Conservation (phyloP, 1,284 basidiomycete genomes). For the Rhodotorula sp. region DNA sequence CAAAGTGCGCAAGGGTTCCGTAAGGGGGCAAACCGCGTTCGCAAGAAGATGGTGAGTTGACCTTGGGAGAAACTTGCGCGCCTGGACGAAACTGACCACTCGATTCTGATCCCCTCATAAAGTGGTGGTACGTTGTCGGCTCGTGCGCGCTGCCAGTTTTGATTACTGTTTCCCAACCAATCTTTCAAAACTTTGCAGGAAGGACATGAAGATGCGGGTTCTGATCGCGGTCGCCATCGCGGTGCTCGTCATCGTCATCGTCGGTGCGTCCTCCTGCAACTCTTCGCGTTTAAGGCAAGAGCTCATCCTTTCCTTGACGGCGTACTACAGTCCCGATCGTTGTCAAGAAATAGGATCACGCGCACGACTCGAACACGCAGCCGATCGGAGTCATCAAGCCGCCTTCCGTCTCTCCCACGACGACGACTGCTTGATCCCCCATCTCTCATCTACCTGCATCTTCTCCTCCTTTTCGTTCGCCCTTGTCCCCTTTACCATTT, state of each 20-base stretch:
- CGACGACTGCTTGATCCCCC: background rate
- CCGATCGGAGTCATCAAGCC: slow-evolving; percentile 27
- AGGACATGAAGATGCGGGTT: slow-evolving; percentile 96
- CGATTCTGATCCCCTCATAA: background rate
- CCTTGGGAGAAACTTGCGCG: background rate
- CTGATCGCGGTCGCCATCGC: slow-evolving; percentile 82
- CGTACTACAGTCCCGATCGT: slow-evolving; percentile 43
- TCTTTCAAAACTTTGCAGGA: slow-evolving; percentile 57
- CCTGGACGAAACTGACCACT: background rate
- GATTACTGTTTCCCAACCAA: slow-evolving; percentile 4
- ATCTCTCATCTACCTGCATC: too few relatives aligned
- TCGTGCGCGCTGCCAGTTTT: background rate
- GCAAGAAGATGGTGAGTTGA: slow-evolving; percentile 58
- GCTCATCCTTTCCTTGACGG: background rate
- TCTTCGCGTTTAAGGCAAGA: background rate
- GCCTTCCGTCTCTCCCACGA: background rate
- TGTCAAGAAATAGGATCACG: slow-evolving; percentile 45
- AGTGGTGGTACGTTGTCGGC: slow-evolving; percentile 36
- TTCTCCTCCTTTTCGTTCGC: slow-evolving; percentile 1
- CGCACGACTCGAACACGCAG: slow-evolving; percentile 41
- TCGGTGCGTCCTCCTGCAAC: slow-evolving; percentile 52
- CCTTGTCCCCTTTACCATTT: background rate
- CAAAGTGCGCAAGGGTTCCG: slow-evolving; percentile 99
- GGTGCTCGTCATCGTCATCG: slow-evolving; percentile 87
- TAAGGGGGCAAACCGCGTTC: slow-evolving; percentile 91